These are phyloP conservation scores for Sungouiella thailandica DNA, from an alignment of 805 yeast genomes.

Conservation along the genomic window DNA sequence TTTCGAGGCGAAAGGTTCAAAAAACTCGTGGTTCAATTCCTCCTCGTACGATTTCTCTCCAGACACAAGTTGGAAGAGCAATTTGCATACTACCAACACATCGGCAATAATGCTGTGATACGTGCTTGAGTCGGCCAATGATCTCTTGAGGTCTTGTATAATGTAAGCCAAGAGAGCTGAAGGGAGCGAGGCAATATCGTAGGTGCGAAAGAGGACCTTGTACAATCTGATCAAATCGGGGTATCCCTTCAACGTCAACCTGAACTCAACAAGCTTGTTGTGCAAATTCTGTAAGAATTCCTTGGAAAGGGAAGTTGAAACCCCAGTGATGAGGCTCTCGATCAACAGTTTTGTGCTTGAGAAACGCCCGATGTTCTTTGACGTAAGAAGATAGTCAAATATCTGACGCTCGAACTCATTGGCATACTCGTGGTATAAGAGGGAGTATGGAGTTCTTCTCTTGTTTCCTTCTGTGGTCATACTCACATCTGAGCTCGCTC, in stretches of 20 bases:
- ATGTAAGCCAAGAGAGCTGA: constrained; percentile 16
- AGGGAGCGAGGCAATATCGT: constrained; percentile 14
- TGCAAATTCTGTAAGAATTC: constrained; percentile 17
- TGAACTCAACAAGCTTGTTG: constrained; percentile 13
- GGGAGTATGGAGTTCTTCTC: background rate
- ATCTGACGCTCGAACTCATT: constrained; percentile 23
- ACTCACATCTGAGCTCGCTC: constrained; percentile 34
- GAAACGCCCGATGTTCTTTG: constrained; percentile 17
- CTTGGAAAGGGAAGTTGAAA: constrained; percentile 11
- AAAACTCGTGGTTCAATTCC: constrained; percentile 10
- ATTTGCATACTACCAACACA: constrained; percentile 19
- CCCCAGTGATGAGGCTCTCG: constrained; percentile 22
- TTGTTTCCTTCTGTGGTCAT: constrained; percentile 22
- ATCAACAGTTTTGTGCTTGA: constrained; percentile 22
- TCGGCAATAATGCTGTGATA: constrained; percentile 25
- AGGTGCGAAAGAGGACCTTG: constrained; percentile 18
- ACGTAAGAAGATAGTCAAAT: constrained; percentile 18
- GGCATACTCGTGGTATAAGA: constrained; percentile 1
- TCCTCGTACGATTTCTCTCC: constrained; percentile 1
- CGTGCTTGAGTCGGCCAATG: constrained; percentile 21
- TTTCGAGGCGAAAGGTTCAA: constrained; percentile 13
- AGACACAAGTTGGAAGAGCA: constrained; percentile 11
- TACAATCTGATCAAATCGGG: constrained; percentile 26
- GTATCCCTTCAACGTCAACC: constrained; percentile 18
- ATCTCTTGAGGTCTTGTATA: constrained; percentile 18